Percentiles rank a stretch among this genome's conserved stretches.
Evolutionary conservation across 1,284 basidiomycete genomes (phyloP).

Genomic region (Leccinum pseudoinsigne): DNA sequence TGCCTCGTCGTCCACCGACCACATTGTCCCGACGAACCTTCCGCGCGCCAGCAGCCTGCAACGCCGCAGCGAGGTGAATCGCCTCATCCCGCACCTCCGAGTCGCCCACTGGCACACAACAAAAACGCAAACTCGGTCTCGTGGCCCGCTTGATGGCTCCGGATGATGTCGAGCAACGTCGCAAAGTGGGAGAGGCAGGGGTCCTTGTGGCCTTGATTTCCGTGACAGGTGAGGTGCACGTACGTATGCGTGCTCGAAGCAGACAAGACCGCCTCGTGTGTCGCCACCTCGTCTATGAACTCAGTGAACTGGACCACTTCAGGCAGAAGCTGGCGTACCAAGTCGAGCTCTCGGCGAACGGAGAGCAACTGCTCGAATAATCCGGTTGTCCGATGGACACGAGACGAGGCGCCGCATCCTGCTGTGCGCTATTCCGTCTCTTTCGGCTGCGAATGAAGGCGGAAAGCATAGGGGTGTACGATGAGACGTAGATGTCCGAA

Average conservation of each 20-base stretch:
- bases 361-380: not conserved
- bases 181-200: slow-evolving; percentile 23
- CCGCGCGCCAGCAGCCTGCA: slow-evolving; percentile 36
- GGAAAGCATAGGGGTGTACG: slow-evolving; percentile 37
- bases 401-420: slow-evolving; percentile 5
- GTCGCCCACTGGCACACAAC: slow-evolving; percentile 25
- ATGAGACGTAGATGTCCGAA: slow-evolving; percentile 35
- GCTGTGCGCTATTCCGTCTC: not conserved
- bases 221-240: slow-evolving; percentile 20
- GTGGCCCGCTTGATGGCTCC: slow-evolving; percentile 11
- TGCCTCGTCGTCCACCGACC: slow-evolving; percentile 27
- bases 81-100: slow-evolving; percentile 31
- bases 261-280: too few relatives aligned
- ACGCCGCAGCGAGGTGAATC: slow-evolving; percentile 36
- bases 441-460: slow-evolving; percentile 29
- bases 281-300: too few relatives aligned
- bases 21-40: slow-evolving; percentile 41
- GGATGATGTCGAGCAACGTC: slow-evolving; percentile 26
- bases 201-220: slow-evolving; percentile 7
- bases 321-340: too few relatives aligned
- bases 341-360: too few relatives aligned
- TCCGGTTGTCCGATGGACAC: slow-evolving; percentile 20
- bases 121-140: slow-evolving; percentile 29
- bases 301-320: too few relatives aligned
- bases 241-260: slow-evolving; percentile 8